phyloP scores from a whole-genome alignment of 2,329 filamentous ascomycete genomes.

The Fusarium kyushuense region DNA sequence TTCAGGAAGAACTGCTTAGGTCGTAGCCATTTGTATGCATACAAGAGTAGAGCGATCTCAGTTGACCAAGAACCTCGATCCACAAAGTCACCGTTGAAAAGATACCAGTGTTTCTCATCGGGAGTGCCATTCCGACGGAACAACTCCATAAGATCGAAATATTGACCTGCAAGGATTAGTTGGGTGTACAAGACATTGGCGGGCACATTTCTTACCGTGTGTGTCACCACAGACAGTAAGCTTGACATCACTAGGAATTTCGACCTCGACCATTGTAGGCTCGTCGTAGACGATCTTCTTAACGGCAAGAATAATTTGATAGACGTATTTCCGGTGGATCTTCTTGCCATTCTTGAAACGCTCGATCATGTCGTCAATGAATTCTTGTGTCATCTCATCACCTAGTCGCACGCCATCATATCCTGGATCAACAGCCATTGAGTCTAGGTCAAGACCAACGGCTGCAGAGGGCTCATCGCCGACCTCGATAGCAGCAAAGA shows the following conservation, averaged over 20 bases:
- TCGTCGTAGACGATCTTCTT: slow-evolving; percentile 92
- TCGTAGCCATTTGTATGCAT: slow-evolving; percentile 96
- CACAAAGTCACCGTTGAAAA: slow-evolving; percentile 99
- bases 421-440: slow-evolving; percentile 81
- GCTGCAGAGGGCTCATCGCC: slow-evolving; percentile 92
- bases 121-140: slow-evolving; percentile 92
- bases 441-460: slow-evolving; percentile 88
- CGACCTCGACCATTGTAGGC: slow-evolving; percentile 95
- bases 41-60: slow-evolving; percentile 94
- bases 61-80: slow-evolving; percentile 97
- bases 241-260: slow-evolving; percentile 79
- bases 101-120: slow-evolving; percentile 86
- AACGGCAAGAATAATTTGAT: slow-evolving; percentile 92
- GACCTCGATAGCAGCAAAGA: slow-evolving; percentile 94
- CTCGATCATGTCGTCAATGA: slow-evolving; percentile 97
- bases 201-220: slow-evolving; percentile 73
- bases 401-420: slow-evolving; percentile 88
- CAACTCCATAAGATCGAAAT: slow-evolving; percentile 95
- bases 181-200: slow-evolving; percentile 36
- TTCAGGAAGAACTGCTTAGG: slow-evolving; percentile 94
- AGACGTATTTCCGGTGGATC: slow-evolving; percentile 95
- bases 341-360: slow-evolving; percentile 97
- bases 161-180: slow-evolving; percentile 75
- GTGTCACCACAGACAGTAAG: slow-evolving; percentile 98
- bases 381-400: slow-evolving; percentile 92